Evolutionary conservation across 129 eudicot species (phyloP), one percentile per base, ranked within the genome.

Genomic region (Escallonia herrerae): DNA sequence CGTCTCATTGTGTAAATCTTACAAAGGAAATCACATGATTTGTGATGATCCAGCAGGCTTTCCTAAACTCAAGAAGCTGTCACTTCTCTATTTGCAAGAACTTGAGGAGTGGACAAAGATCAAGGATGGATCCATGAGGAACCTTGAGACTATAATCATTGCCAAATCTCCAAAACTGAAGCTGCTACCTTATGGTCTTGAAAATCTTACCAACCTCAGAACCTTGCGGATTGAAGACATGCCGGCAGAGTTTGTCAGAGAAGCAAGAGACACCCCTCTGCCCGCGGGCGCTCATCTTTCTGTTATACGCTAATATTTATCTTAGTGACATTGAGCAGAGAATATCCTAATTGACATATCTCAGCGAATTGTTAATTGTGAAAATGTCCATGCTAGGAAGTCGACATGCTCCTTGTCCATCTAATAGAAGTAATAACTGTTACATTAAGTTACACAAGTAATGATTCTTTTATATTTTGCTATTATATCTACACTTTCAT

Each of bases 21-120:
- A 66, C 45, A 66, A 66, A 66, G 70, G 70, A 66, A 53, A 56
- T 60, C 60, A 14, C 60, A 53, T 66, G 14, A 14, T 38, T 66
- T 52, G 50, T 53, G 51, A 41, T 40, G 61, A 53, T 66, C 50
- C 70, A 66, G 37, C 50, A 6, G 61, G 70, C 12, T 66, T 66
- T 43, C 70, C 70, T 66, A 66, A 15, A 51, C 70, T 66, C 14
- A 66, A 66, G 61, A 46, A 66, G 61, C 60, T 66, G 41, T 51
- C 52, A 0, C 60, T 66, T 42, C 44, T 8, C 13, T 52, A 53
- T 15, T 15, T 66, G 15, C 41, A 58, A 40, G 70, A 54, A 53
- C 70, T 66, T 9, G 70, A 52, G 61, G 70, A 53, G 43, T 66
- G 70, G 70, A 8, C n/a, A 2, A 66, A 46, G 40, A 66, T 66